Conservation (phyloP, 805 yeast genomes). For the Pichia kluyveri region DNA sequence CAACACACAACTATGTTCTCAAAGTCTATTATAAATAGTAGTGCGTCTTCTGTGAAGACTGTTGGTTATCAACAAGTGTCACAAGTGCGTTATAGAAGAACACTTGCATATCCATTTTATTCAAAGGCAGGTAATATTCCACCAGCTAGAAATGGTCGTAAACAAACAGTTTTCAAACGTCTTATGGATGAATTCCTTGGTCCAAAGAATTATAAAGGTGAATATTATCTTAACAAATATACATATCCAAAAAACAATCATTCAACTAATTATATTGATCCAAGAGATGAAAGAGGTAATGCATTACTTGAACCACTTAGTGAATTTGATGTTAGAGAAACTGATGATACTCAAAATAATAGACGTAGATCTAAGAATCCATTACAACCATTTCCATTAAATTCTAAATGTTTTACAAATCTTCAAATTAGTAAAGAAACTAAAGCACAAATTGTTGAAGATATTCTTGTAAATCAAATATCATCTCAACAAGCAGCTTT, state of each 20-base stretch:
- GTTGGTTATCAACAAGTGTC: slow-evolving; percentile 26
- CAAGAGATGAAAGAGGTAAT: slow-evolving; percentile 38
- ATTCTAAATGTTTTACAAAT: slow-evolving; percentile 62
- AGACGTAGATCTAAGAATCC: slow-evolving; percentile 13
- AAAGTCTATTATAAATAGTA: slow-evolving; percentile 2
- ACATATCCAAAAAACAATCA: slow-evolving; percentile 59
- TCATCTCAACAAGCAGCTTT: slow-evolving; percentile 69
- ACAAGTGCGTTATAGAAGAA: slow-evolving; percentile 41
- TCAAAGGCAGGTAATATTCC: slow-evolving; percentile 36
- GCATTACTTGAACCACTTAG: slow-evolving; percentile 15
- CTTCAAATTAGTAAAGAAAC: slow-evolving; percentile 47
- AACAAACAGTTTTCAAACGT: slow-evolving; percentile 46
- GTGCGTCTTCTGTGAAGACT: slow-evolving; percentile 6
- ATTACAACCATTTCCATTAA: slow-evolving; percentile 79
- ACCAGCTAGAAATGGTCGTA: slow-evolving; percentile 26
- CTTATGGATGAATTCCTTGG: slow-evolving; percentile 73
- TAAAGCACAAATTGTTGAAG: slow-evolving; percentile 52
- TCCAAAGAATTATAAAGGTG: slow-evolving; percentile 75
- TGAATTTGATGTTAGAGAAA: slow-evolving; percentile 10
- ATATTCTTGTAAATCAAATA: slow-evolving; percentile 35
- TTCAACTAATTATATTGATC: slow-evolving; percentile 62
- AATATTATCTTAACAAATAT: slow-evolving; percentile 69
- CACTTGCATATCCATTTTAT: slow-evolving; percentile 45
- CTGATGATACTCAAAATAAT: slow-evolving; percentile 13
- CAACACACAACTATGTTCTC: slow-evolving; percentile 1